Evolutionary conservation across 2,329 filamentous ascomycete species (phyloP).

Genomic region (Dryadomyces quercus-mongolicae): DNA sequence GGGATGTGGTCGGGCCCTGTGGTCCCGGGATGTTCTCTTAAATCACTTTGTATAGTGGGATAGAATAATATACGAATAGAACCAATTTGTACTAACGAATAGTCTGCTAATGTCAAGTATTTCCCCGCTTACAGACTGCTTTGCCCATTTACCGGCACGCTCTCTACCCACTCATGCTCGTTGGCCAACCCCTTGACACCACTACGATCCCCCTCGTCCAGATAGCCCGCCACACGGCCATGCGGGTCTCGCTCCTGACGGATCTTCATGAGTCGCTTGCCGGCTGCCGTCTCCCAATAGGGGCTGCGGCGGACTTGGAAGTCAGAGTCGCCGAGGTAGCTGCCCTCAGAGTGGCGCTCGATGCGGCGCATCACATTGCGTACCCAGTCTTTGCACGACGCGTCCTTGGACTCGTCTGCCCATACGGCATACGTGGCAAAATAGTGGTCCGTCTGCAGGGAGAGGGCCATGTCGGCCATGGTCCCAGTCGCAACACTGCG

Average conservation of each 20-base stretch:
- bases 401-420: constrained; percentile 32
- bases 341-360: constrained; percentile 29
- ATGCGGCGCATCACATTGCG: constrained; percentile 25
- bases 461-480: constrained; percentile 34
- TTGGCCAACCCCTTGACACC: constrained; percentile 5
- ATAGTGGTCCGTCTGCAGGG: constrained; percentile 43
- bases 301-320: constrained; percentile 32
- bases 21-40: no score
- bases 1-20: constrained; percentile 2
- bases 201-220: constrained; percentile 8
- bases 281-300: constrained; percentile 32
- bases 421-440: constrained; percentile 40
- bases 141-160: neutral
- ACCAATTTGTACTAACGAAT: neutral
- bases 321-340: constrained; percentile 43
- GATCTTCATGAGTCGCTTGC: constrained; percentile 4
- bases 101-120: neutral
- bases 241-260: constrained; percentile 6
- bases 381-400: constrained; percentile 30
- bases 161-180: constrained; percentile 4
- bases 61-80: neutral
- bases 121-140: neutral
- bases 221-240: constrained; percentile 8
- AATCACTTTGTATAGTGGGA: no score
- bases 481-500: constrained; percentile 20